Base-by-base conservation (phyloP, 1,284 basidiomycete species). In the Ceratobasidium sp. region DNA sequence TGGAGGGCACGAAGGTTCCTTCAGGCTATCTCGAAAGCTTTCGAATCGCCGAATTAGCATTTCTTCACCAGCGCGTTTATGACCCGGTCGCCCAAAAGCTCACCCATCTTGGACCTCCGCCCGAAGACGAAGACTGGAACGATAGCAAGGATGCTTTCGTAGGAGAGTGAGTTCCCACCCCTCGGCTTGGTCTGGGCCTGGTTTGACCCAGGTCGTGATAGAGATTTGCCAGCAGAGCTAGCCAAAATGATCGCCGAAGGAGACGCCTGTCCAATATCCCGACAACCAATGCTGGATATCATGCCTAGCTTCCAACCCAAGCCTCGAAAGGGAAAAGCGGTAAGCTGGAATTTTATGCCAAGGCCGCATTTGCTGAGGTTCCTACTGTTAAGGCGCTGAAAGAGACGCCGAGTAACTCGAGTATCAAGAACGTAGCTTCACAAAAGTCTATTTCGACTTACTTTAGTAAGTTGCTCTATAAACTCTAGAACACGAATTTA, bases 1-100 rank as follows among this genome's bases (percentile, higher is more conserved):
- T 96, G 52, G 96, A 98, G 77, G 96, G 96, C 21, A 92, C 93
- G 80, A 79, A 83, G 5, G 89, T 99, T 0, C 96, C 97, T 0
- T 81, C 82, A 32, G 86, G 85, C 52, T 98, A 98, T 80, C 82
- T 90, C 41, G 83, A 88, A 64, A 73, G 55, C 32, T 93, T 90
- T 79, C 80, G 81, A 73, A 79, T 91, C 62, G 96, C 97, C 8
- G 96, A 99, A 80, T 90, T 92, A 74, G 97, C 96, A 34, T 99
- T 99, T 80, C 82, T 95, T 58, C 91, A 98, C 80, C 97, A 99
- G 79, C 86, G 96, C 59, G 96, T 99, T 52, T 99, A 92, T 79
- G 92, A 94, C 80, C 95, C 97, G 0, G 77, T 82, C 18, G 76
- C 82, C 39, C 84, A 89, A 78, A 82, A 80, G 61, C 82, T 97